phyloP scores from a whole-genome alignment of 2,329 filamentous ascomycete genomes.

The Alternaria sp. region DNA sequence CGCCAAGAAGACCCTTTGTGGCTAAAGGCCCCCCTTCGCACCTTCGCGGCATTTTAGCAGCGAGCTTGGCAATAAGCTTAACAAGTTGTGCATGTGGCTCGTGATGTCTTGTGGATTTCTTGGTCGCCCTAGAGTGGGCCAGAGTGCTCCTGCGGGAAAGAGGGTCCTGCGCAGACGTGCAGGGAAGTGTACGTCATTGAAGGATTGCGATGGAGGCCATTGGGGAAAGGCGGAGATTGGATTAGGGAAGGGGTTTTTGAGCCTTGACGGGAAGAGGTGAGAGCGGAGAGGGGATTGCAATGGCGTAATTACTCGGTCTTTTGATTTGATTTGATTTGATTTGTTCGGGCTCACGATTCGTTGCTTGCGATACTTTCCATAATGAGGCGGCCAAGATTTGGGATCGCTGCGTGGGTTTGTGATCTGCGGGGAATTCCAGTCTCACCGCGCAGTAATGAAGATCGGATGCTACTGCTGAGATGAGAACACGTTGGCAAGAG shows the following conservation, averaged over 20 bases:
- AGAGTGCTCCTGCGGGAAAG: not conserved
- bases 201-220: not conserved
- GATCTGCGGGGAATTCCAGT: not conserved
- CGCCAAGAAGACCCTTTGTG: not conserved
- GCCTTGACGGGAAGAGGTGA: not conserved
- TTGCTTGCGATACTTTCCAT: not conserved
- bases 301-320: not conserved
- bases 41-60: not conserved
- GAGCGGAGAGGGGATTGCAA: not conserved
- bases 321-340: not conserved
- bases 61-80: conserved; percentile 1
- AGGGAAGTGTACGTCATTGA: not conserved
- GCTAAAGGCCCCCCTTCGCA: not conserved
- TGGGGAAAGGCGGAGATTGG: not conserved
- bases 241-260: not conserved
- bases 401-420: not conserved
- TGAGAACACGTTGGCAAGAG: not conserved
- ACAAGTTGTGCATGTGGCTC: conserved; percentile 1
- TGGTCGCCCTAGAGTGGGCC: not conserved
- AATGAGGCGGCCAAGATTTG: not conserved
- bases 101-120: not conserved
- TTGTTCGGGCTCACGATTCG: not conserved
- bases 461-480: not conserved
- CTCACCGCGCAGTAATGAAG: not conserved
- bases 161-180: not conserved